Base-by-base conservation (phyloP, 208 protist species). In the Acanthamoeba sp. region DNA sequence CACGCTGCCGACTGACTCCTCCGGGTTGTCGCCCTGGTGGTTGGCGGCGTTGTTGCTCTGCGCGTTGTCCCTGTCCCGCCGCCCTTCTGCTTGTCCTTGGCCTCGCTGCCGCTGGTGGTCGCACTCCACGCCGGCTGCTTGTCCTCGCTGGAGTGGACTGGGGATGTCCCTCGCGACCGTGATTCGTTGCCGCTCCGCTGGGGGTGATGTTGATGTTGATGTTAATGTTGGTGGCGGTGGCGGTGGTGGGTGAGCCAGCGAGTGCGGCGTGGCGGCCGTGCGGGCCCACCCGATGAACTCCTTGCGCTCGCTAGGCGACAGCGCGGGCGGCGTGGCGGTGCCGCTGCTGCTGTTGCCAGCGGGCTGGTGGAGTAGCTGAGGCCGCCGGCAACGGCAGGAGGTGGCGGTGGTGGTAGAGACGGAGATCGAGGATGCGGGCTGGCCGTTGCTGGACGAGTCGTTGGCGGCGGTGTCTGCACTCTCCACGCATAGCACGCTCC, bases 71-170 rank as follows among this genome's bases (percentile, higher is more conserved):
- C n/a, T n/a, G n/a, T n/a, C n/a, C n/a, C n/a, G n/a, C n/a, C n/a
- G n/a, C n/a, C n/a, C n/a, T n/a, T n/a, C n/a, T n/a, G n/a, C 66
- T 76, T 76, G 12, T 76, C 66, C 66, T 76, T 18, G 34, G n/a
- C 66, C 29, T 76, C 66, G 29, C 34, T 76, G 66, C 48, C 48
- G 48, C 48, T 52, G 16, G 48, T 52, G 16, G 48, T 18, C 1
- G 16, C 48, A 18, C 48, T 52, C 48, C 48, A 52, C 48, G 48
- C 48, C 48, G 48, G 48, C 16, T 52, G 48, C 48, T 52, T 18
- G 48, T 52, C 48, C 48, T 52, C 48, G 48, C 48, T 52, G 48
- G 48, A 52, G 20, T 52, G 48, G 48, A 52, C 16, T 2, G 48
- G 48, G 16, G 48, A 22, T 18, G 48, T 52, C 48, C 16, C 48